Evolutionary conservation across 192 early-diverging fungal species (phyloP).

Genomic region (Dimargaris xerosporica): DNA sequence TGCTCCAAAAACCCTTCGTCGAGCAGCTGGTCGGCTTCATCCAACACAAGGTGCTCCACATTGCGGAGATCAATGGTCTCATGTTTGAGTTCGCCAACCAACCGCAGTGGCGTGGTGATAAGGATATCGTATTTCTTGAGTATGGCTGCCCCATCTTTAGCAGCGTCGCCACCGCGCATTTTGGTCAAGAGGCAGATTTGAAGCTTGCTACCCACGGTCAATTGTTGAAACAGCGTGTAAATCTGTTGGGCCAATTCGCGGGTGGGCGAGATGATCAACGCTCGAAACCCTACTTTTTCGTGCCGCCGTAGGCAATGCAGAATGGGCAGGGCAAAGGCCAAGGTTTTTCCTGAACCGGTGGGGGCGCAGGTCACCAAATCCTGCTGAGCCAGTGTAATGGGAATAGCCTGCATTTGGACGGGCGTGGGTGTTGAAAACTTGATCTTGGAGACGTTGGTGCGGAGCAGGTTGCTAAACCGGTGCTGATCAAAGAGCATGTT

Average conservation of each 20-base stretch:
- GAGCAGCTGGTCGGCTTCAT: conserved; percentile 73
- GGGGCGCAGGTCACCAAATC: conserved; percentile 94
- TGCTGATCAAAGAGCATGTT: conserved; percentile 58
- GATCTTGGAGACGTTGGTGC: conserved; percentile 47
- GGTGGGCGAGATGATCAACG: conserved; percentile 85
- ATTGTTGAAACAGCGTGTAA: conserved; percentile 58
- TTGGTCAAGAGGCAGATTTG: conserved; percentile 75
- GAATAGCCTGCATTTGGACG: conserved; percentile 89
- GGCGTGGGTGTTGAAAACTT: conserved; percentile 69
- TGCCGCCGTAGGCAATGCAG: conserved; percentile 68
- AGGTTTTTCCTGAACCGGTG: conserved; percentile 96
- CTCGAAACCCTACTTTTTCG: conserved; percentile 70
- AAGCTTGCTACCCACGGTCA: conserved; percentile 62
- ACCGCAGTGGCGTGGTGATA: conserved; percentile 81
- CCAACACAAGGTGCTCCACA: conserved; percentile 59
- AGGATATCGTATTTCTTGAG: conserved; percentile 79
- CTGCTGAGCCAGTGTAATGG: conserved; percentile 73
- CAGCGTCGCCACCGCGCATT: conserved; percentile 46
- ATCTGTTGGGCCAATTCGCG: conserved; percentile 86
- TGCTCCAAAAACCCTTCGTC: conserved; percentile 77
- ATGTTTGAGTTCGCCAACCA: conserved; percentile 75
- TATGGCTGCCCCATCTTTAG: conserved; percentile 38
- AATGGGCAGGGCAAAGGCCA: conserved; percentile 86
- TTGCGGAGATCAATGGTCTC: conserved; percentile 59
- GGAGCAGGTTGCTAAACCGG: conserved; percentile 50